Evolutionary conservation across 345 rosid genomes (phyloP).

Genomic region (Euphorbia pulcherrima): DNA sequence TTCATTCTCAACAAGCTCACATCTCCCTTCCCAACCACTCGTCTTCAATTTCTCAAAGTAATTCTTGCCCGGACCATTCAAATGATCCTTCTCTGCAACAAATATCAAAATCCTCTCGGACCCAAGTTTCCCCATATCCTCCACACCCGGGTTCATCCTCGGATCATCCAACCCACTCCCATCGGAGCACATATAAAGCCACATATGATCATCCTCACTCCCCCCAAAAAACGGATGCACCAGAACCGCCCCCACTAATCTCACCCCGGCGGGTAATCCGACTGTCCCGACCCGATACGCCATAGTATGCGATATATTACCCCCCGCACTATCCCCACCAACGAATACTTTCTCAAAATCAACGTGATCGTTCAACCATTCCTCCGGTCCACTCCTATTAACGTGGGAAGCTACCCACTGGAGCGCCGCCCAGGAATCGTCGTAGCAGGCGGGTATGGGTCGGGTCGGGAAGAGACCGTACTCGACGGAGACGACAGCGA

Average conservation of each 20-base stretch:
- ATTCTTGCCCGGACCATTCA: slow-evolving; percentile 12
- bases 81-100: slow-evolving; percentile 38
- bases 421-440: slow-evolving; percentile 22
- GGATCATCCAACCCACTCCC: slow-evolving; percentile 38
- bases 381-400: slow-evolving; percentile 8
- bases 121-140: slow-evolving; percentile 32
- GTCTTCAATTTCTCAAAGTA: slow-evolving; percentile 31
- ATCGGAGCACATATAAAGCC: slow-evolving; percentile 39
- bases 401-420: slow-evolving; percentile 19
- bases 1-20: slow-evolving; percentile 23
- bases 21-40: slow-evolving; percentile 37
- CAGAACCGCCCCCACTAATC: slow-evolving; percentile 31
- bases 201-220: slow-evolving; percentile 33
- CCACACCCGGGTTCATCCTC: slow-evolving; percentile 35
- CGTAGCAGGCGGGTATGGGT: slow-evolving; percentile 17
- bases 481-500: slow-evolving; percentile 15
- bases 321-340: slow-evolving; percentile 17
- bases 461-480: slow-evolving; percentile 21
- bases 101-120: slow-evolving; percentile 34
- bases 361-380: slow-evolving; percentile 16
- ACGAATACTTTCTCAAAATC: slow-evolving; percentile 18
- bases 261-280: slow-evolving; percentile 24
- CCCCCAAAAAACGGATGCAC: slow-evolving; percentile 49
- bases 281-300: slow-evolving; percentile 30
- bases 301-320: slow-evolving; percentile 15